Percentiles rank a stretch among this genome's conserved stretches.
Evolutionary conservation across 768 basidiomycete genomes (phyloP).

Genomic region (Agrocybe praecox): DNA sequence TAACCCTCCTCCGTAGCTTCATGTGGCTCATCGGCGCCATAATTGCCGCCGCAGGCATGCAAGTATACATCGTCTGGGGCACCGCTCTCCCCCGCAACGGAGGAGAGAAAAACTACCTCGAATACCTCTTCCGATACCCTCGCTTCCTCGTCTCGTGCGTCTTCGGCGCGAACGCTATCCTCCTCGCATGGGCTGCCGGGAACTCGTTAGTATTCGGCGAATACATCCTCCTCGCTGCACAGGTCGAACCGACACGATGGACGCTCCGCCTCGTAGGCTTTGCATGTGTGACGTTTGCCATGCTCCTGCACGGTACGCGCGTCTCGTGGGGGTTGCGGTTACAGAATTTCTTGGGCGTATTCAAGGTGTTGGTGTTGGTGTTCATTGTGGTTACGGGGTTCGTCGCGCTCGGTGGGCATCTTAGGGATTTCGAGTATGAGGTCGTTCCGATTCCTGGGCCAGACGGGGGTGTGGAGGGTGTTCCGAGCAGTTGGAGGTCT

Average conservation of each 20-base stretch:
- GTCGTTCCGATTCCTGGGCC: slow-evolving; percentile 30
- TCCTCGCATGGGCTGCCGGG: slow-evolving; percentile 37
- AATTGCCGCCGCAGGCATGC: slow-evolving; percentile 39
- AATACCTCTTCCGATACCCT: slow-evolving; percentile 58
- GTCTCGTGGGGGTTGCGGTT: slow-evolving; percentile 52
- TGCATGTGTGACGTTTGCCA: slow-evolving; percentile 31
- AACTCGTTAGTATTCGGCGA: slow-evolving; percentile 59
- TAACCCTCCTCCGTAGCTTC: slow-evolving; percentile 16
- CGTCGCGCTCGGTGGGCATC: slow-evolving; percentile 35
- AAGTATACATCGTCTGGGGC: slow-evolving; percentile 43
- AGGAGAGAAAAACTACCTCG: slow-evolving; percentile 71
- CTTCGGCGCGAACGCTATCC: slow-evolving; percentile 55
- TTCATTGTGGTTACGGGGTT: slow-evolving; percentile 48
- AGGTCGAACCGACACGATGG: slow-evolving; percentile 11
- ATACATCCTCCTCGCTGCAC: slow-evolving; percentile 29
- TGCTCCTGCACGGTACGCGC: slow-evolving; percentile 41
- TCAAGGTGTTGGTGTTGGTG: slow-evolving; percentile 51
- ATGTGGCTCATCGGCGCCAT: slow-evolving; percentile 48
- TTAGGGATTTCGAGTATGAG: slow-evolving; percentile 14
- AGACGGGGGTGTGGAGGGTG: too few species aligned
- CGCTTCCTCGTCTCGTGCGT: slow-evolving; percentile 54
- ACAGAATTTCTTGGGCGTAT: slow-evolving; percentile 58
- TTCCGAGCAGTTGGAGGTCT: too few species aligned
- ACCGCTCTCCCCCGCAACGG: slow-evolving; percentile 59
- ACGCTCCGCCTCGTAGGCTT: slow-evolving; percentile 28